Base-by-base conservation (phyloP, 495 filamentous ascomycete genomes). In the Penicillium riverlandense region DNA sequence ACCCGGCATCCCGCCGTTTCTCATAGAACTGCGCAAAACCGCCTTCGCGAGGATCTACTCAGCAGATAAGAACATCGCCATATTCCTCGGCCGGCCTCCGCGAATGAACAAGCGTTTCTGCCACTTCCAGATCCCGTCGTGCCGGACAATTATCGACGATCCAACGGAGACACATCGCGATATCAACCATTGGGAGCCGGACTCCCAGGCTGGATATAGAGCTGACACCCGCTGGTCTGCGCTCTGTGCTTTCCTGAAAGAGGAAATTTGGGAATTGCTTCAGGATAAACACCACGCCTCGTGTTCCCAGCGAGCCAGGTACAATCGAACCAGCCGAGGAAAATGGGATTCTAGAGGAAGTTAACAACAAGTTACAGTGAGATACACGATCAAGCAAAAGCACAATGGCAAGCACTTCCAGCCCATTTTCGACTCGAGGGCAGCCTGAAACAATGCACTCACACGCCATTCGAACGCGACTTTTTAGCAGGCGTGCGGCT, bases 21-120 rank as follows among this genome's bases (percentile, higher is more conserved):
- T 72, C 2, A 61, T 54, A 29, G 56, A 68, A 15, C 29, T 70
- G 27, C 60, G 69, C 11, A 63, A 65, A 43, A 48, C 58, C 6
- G 63, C 61, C 0, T 70, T 67, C 47, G 67, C 69, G 6, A 47
- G 66, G 29, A 58, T 65, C 27, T 72, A 68, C 47, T 66, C 66
- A 0, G 64, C 63, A n/a, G 69, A 72, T 51, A 72, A 71, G 52
- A 70, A 69, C 16, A 52, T 72, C 15, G 61, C 66, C 4, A 61
- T 72, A 5, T 72, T 72, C 41, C 49, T 72, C 7, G 69, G 69
- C n/a, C 57, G 69, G 2, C 65, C 69, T 8, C 67, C 67, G 7
- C 57, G 66, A 4, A 67, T 72, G 52, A 62, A 54, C 50, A 66
- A 60, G 38, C 63, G 59, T 1, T 71, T 69, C 37, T 71, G 65